phyloP scores from a whole-genome alignment of 331 rosid genomes.

The Cucumis variabilis region DNA sequence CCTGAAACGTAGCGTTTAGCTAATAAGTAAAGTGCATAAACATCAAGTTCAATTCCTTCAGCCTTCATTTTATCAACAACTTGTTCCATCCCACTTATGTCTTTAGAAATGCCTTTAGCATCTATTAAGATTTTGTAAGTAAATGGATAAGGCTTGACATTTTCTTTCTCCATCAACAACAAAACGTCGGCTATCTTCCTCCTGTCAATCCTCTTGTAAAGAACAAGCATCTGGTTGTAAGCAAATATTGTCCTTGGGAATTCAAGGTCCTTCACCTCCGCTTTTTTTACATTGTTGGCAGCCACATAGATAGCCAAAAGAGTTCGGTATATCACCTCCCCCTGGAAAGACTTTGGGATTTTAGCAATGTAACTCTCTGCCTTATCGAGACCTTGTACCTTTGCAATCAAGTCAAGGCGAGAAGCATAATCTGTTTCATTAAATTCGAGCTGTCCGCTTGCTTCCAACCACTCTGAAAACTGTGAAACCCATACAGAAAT shows the following conservation, averaged over 20 bases:
- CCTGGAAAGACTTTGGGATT: constrained; percentile 74
- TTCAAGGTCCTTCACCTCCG: constrained; percentile 80
- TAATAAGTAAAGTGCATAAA: constrained; percentile 40
- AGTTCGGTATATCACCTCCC: constrained; percentile 68
- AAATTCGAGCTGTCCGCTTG: constrained; percentile 47
- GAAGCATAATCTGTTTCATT: constrained; percentile 73
- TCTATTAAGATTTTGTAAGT: constrained; percentile 70
- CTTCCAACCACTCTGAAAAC: constrained; percentile 85
- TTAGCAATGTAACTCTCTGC: constrained; percentile 71
- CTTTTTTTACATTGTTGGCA: constrained; percentile 56
- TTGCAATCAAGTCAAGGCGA: constrained; percentile 77
- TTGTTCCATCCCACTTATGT: constrained; percentile 86
- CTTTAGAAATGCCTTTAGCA: constrained; percentile 64
- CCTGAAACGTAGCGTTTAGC: constrained; percentile 66
- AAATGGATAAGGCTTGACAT: constrained; percentile 66
- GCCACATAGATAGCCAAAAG: constrained; percentile 67
- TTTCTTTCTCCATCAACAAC: constrained; percentile 84
- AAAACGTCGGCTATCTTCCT: constrained; percentile 87
- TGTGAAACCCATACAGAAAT: constrained; percentile 41
- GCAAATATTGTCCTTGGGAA: constrained; percentile 68
- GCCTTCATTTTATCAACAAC: constrained; percentile 74
- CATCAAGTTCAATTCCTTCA: constrained; percentile 68
- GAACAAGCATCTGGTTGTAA: constrained; percentile 82
- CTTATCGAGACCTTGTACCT: constrained; percentile 56
- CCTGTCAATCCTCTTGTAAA: constrained; percentile 83